Percentiles rank a stretch among this genome's conserved stretches.
Conservation (phyloP, 1,284 basidiomycete species). For the Melampsora americana region DNA sequence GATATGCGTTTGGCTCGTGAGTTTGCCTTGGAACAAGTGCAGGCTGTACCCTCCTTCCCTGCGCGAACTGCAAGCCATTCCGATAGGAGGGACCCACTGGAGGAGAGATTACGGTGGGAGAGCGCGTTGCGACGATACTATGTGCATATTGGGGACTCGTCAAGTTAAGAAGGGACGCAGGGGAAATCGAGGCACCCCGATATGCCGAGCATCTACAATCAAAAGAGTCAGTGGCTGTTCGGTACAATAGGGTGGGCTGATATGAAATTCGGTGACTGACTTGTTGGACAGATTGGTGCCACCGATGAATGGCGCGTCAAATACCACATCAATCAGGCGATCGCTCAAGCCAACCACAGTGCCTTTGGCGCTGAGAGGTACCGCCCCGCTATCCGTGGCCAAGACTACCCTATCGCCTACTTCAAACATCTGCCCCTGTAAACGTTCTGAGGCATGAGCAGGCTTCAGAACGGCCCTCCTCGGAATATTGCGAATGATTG, state of each 20-base stretch:
- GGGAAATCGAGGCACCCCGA: conserved; percentile 21
- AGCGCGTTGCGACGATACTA: conserved; percentile 5
- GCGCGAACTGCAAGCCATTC: no score
- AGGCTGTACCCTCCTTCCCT: no score
- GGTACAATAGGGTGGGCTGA: background rate
- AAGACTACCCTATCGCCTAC: conserved; percentile 95
- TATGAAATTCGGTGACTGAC: conserved; percentile 56
- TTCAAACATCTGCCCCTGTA: conserved; percentile 83
- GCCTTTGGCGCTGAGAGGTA: conserved; percentile 86
- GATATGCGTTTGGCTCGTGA: no score
- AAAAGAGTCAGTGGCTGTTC: background rate
- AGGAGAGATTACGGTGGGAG: no score
- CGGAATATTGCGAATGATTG: conserved; percentile 83
- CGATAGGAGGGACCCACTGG: no score
- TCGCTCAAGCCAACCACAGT: conserved; percentile 84
- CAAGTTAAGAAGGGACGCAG: conserved; percentile 25
- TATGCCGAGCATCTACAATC: conserved; percentile 20
- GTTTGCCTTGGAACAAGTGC: no score
- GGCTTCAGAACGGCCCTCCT: conserved; percentile 94
- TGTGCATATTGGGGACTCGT: conserved; percentile 23
- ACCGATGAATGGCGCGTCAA: conserved; percentile 92
- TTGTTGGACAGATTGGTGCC: conserved; percentile 81
- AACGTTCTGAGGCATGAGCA: conserved; percentile 77
- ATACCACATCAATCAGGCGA: conserved; percentile 89
- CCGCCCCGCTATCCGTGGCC: conserved; percentile 86